Evolutionary conservation across 2,329 filamentous ascomycete genomes (phyloP).

Genomic region (Alternaria atra): DNA sequence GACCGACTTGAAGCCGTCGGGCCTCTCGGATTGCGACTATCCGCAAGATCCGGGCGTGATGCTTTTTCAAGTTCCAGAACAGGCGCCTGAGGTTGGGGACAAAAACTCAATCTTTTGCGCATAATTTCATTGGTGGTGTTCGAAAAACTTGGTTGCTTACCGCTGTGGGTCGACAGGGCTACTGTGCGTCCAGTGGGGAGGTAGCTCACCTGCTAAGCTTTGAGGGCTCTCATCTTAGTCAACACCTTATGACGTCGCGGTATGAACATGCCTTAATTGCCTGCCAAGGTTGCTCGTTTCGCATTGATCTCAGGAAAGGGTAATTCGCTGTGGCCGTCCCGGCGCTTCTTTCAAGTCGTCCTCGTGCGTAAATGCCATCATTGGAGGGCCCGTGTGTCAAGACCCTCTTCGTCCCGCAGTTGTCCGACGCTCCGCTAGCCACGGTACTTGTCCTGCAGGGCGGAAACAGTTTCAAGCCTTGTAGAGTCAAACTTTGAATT

Average conservation of each 20-base stretch:
- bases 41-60: slow-evolving; percentile 14
- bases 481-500: slow-evolving; percentile 13
- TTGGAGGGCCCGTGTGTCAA: not conserved
- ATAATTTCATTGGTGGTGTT: not conserved
- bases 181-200: not conserved
- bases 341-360: not conserved
- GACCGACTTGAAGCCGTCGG: not conserved
- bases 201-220: slow-evolving; percentile 3
- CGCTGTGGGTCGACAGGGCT: not conserved
- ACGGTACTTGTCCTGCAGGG: not conserved
- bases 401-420: not conserved
- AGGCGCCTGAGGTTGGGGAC: not conserved
- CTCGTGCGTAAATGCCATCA: not conserved
- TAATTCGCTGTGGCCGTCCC: slow-evolving; percentile 4
- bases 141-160: not conserved
- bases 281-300: not conserved
- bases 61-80: not conserved
- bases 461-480: slow-evolving; percentile 1
- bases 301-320: not conserved
- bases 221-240: not conserved
- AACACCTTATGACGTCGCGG: not conserved
- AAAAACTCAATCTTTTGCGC: not conserved
- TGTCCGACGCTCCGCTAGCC: slow-evolving; percentile 8
- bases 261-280: not conserved
- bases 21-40: slow-evolving; percentile 18